A percentile compares a stretch with the other conserved stretches of the same genome.
Evolutionary conservation across 2,329 filamentous ascomycete species (phyloP).

Genomic region (Magnaporthales sp.): DNA sequence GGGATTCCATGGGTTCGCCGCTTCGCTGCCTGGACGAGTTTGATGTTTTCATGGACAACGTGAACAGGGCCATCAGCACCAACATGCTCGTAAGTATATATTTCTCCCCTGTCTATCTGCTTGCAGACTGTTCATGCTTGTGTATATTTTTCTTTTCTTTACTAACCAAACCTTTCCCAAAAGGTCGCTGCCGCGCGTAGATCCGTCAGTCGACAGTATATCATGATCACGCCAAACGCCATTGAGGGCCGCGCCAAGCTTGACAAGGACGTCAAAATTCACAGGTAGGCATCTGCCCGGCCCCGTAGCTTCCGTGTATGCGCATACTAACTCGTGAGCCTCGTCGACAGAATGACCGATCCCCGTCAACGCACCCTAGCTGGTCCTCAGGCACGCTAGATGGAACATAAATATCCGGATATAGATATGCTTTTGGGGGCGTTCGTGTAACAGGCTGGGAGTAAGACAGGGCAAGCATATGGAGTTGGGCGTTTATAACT

Average conservation of each 20-base stretch:
- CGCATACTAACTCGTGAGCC: slow-evolving; percentile 15
- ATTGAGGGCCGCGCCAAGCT: slow-evolving; percentile 53
- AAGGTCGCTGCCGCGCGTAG: slow-evolving; percentile 77
- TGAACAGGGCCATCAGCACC: slow-evolving; percentile 89
- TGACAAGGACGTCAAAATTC: slow-evolving; percentile 68
- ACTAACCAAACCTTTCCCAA: neutral
- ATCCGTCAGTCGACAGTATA: slow-evolving; percentile 86
- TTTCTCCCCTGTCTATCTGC: slow-evolving; percentile 23
- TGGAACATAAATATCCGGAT: neutral
- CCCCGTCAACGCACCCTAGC: slow-evolving; percentile 44
- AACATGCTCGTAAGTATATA: slow-evolving; percentile 64
- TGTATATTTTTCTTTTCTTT: too few relatives aligned
- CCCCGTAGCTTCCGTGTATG: neutral
- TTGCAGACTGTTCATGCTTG: neutral
- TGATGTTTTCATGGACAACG: slow-evolving; percentile 98
- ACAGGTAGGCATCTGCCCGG: slow-evolving; percentile 43
- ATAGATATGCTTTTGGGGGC: neutral
- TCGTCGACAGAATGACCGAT: slow-evolving; percentile 40
- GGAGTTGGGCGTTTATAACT: neutral
- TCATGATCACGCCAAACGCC: slow-evolving; percentile 90
- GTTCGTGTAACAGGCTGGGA: neutral
- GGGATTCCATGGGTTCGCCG: slow-evolving; percentile 97
- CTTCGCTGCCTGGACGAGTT: slow-evolving; percentile 95
- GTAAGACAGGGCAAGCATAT: neutral
- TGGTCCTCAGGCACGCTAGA: neutral